Conservation (phyloP, 2,329 filamentous ascomycete genomes). For the Exophiala bonariae region DNA sequence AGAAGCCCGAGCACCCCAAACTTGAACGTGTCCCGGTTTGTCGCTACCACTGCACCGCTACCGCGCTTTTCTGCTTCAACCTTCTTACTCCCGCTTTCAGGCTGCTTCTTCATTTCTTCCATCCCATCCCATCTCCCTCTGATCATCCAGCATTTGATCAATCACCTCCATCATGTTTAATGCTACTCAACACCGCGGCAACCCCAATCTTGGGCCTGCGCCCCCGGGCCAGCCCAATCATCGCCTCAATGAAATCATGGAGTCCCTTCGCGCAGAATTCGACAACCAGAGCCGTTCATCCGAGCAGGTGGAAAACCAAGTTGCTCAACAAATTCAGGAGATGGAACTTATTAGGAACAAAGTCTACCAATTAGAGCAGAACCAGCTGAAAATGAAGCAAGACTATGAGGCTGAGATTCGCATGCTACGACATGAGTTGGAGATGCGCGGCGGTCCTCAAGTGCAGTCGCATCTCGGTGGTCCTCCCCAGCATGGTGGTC, state of each 20-base stretch:
- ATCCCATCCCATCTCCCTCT: neutral
- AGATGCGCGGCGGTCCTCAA: slow-evolving; percentile 65
- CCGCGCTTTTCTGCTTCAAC: slow-evolving; percentile 4
- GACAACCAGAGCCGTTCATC: slow-evolving; percentile 78
- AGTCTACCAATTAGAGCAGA: slow-evolving; percentile 88
- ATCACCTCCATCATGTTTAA: slow-evolving; percentile 26
- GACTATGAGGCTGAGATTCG: slow-evolving; percentile 94
- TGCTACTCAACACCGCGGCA: slow-evolving; percentile 28
- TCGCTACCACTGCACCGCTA: slow-evolving; percentile 5
- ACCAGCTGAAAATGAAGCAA: slow-evolving; percentile 82
- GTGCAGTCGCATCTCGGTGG: slow-evolving; percentile 65
- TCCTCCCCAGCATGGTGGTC: slow-evolving; percentile 73
- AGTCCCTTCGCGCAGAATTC: slow-evolving; percentile 87
- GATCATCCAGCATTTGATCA: neutral
- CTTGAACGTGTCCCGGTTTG: slow-evolving; percentile 16
- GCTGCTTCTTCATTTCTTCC: slow-evolving; percentile 1
- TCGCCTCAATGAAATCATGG: slow-evolving; percentile 87
- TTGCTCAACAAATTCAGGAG: slow-evolving; percentile 87
- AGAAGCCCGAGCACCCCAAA: slow-evolving; percentile 8
- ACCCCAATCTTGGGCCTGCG: slow-evolving; percentile 46
- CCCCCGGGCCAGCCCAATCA: slow-evolving; percentile 52
- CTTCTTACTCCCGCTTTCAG: slow-evolving; percentile 1
- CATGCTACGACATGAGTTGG: slow-evolving; percentile 84
- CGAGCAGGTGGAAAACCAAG: slow-evolving; percentile 93
- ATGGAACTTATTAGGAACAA: slow-evolving; percentile 93